These are phyloP conservation scores for Neonectria faginata DNA, from an alignment of 2,329 filamentous ascomycete species.

Conservation along the genomic window DNA sequence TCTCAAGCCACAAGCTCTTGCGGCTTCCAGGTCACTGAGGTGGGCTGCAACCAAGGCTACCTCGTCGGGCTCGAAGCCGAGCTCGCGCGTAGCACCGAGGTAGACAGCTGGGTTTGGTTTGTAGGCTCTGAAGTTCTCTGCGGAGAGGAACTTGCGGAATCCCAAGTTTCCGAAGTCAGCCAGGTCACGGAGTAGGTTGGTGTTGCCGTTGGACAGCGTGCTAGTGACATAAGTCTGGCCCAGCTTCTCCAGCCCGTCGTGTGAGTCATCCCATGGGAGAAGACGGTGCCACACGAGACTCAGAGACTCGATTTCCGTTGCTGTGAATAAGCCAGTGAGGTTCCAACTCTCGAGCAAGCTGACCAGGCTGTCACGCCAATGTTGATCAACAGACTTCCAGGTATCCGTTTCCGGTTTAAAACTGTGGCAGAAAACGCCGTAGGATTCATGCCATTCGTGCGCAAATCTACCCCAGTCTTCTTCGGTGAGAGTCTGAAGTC, in stretches of 20 bases:
- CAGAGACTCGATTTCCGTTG: slow-evolving; percentile 72
- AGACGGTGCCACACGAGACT: slow-evolving; percentile 79
- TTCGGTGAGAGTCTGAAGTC: slow-evolving; percentile 62
- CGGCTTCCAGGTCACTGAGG: slow-evolving; percentile 74
- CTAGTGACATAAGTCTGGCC: slow-evolving; percentile 65
- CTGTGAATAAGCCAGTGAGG: slow-evolving; percentile 69
- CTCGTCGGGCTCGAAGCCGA: slow-evolving; percentile 68
- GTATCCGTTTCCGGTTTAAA: slow-evolving; percentile 60
- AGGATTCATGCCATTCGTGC: slow-evolving; percentile 76
- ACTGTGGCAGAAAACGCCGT: slow-evolving; percentile 68
- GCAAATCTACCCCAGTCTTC: slow-evolving; percentile 74
- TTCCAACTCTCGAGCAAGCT: slow-evolving; percentile 67
- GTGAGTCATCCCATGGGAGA: slow-evolving; percentile 74
- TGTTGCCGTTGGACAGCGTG: slow-evolving; percentile 82
- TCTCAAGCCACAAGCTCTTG: slow-evolving; percentile 71
- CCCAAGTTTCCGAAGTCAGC: slow-evolving; percentile 67
- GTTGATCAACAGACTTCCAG: slow-evolving; percentile 79
- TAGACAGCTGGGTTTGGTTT: slow-evolving; percentile 79
- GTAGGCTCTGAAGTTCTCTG: slow-evolving; percentile 78
- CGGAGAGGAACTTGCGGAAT: slow-evolving; percentile 73
- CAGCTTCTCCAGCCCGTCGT: slow-evolving; percentile 66
- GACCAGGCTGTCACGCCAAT: slow-evolving; percentile 73
- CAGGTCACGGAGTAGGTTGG: slow-evolving; percentile 74
- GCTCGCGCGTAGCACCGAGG: slow-evolving; percentile 70
- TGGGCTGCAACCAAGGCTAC: slow-evolving; percentile 85